These are phyloP conservation scores for Eucalyptus sp. DNA, from an alignment of 345 rosid genomes.

Conservation along the genomic window DNA sequence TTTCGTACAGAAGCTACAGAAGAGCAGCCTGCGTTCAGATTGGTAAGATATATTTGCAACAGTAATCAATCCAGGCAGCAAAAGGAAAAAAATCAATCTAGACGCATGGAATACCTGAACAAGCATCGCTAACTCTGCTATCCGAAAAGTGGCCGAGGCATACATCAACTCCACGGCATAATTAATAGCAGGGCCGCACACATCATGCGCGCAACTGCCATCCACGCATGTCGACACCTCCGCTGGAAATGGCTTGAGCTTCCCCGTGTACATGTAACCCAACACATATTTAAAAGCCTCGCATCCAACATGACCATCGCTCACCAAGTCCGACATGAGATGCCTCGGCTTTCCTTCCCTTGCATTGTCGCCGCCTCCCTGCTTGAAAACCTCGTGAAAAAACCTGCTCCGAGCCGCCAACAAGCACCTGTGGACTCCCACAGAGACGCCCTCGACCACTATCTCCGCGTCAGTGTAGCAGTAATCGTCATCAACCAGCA, in stretches of 20 bases:
- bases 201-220: slow-evolving; percentile 15
- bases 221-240: slow-evolving; percentile 42
- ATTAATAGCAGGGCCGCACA: slow-evolving; percentile 30
- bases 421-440: slow-evolving; percentile 33
- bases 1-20: neutral
- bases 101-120: slow-evolving; percentile 18
- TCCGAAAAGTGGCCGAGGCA: slow-evolving; percentile 27
- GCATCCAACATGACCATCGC: slow-evolving; percentile 16
- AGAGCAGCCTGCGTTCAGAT: neutral
- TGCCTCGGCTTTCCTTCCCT: slow-evolving; percentile 16
- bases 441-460: slow-evolving; percentile 13
- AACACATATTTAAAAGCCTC: slow-evolving; percentile 26
- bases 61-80: neutral
- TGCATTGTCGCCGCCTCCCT: neutral
- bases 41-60: neutral
- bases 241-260: slow-evolving; percentile 8
- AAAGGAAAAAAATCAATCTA: neutral
- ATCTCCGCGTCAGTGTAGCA: slow-evolving; percentile 24
- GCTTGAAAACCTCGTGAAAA: slow-evolving; percentile 14
- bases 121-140: slow-evolving; percentile 22
- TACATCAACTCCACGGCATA: slow-evolving; percentile 32
- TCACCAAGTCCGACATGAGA: slow-evolving; percentile 10
- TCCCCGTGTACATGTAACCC: slow-evolving; percentile 31
- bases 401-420: slow-evolving; percentile 31
- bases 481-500: neutral